Evolutionary conservation across 352 stramenopile species (phyloP).

Genomic region (Blastocystis sp.): DNA sequence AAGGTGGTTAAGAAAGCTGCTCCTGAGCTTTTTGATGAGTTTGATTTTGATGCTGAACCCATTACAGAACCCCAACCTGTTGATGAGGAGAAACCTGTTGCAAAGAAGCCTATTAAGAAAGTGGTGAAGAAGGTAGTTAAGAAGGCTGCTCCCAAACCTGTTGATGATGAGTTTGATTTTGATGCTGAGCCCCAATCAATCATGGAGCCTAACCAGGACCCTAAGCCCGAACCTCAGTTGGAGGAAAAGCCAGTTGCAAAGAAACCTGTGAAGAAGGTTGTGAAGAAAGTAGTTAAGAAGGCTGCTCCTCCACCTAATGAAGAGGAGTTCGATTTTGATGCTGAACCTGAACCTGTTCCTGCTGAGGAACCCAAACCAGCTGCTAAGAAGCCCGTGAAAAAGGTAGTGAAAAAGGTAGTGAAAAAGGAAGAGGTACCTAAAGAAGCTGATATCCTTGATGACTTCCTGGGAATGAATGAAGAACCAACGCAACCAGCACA

Average conservation of each 20-base stretch:
- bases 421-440: slow-evolving; percentile 24
- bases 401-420: slow-evolving; percentile 28
- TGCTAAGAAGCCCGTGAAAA: background rate
- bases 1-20: background rate
- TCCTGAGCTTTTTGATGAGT: background rate
- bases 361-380: background rate
- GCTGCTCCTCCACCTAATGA: background rate
- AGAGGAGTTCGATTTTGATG: slow-evolving; percentile 18
- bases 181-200: background rate
- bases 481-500: background rate
- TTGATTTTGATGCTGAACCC: background rate
- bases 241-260: background rate
- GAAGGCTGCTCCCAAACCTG: background rate
- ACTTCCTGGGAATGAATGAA: slow-evolving; percentile 51
- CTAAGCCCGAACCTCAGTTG: background rate
- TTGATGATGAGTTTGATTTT: background rate
- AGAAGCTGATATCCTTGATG: background rate
- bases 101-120: slow-evolving; percentile 32
- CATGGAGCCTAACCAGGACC: background rate
- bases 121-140: slow-evolving; percentile 17
- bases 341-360: background rate
- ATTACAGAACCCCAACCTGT: background rate
- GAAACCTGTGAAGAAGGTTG: background rate
- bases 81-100: background rate
- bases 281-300: slow-evolving; percentile 10